Percentiles rank a stretch among this genome's conserved stretches.
Conservation (phyloP, 2,329 filamentous ascomycete species). For the Pyrenochaeta sp. region DNA sequence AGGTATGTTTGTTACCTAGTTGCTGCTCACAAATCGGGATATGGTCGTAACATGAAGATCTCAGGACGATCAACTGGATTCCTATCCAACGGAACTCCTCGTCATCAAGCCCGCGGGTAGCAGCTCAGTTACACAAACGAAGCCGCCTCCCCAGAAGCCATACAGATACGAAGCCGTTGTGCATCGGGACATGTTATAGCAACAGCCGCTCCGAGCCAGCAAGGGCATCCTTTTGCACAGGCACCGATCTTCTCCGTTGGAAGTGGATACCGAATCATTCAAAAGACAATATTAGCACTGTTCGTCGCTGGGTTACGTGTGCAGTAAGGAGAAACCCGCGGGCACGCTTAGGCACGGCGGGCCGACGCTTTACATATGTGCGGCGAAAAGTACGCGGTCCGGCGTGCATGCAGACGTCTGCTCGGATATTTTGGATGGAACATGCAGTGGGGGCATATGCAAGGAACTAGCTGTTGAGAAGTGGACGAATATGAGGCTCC, state of each 20-base stretch:
- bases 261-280: no score
- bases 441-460: slow-evolving; percentile 5
- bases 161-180: slow-evolving; percentile 3
- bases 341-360: slow-evolving; percentile 6
- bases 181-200: slow-evolving; percentile 1
- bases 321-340: slow-evolving; percentile 1
- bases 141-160: neutral
- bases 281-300: neutral
- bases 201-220: neutral
- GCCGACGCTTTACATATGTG: slow-evolving; percentile 13
- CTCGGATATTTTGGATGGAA: slow-evolving; percentile 1
- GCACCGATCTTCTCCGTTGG: neutral
- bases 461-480: slow-evolving; percentile 5
- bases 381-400: slow-evolving; percentile 11
- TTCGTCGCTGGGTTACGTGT: neutral
- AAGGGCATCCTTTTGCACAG: neutral
- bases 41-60: no score
- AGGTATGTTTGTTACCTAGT: no score
- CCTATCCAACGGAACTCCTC: no score
- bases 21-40: neutral
- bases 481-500: slow-evolving; percentile 2
- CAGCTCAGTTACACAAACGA: slow-evolving; percentile 4
- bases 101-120: no score
- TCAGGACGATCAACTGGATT: no score
- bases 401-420: slow-evolving; percentile 12